Conservation (phyloP, 331 rosid genomes). For the Pyrus hybrid region DNA sequence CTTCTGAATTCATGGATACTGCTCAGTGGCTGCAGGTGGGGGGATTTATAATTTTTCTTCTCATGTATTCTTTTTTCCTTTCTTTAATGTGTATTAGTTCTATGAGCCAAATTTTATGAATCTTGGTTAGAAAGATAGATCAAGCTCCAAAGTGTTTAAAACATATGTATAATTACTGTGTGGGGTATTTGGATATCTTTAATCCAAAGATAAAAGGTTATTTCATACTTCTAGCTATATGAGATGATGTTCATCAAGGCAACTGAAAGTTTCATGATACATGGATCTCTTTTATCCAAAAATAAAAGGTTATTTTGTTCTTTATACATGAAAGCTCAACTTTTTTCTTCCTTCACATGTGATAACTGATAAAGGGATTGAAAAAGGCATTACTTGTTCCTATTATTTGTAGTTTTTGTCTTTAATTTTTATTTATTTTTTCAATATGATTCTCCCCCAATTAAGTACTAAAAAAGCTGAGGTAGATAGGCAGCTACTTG, state of each 20-base stretch:
- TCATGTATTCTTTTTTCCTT: conserved; percentile 10
- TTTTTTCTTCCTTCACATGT: conserved; percentile 22
- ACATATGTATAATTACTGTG: background rate
- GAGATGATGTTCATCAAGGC: background rate
- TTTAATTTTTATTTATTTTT: background rate
- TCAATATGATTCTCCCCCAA: conserved; percentile 14
- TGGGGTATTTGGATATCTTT: background rate
- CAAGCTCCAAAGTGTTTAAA: conserved; percentile 10
- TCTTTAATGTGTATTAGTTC: background rate
- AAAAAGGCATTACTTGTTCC: conserved; percentile 24
- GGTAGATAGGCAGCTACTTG: background rate
- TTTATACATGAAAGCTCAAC: conserved; percentile 22
- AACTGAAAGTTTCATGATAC: conserved; percentile 9
- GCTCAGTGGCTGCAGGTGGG: conserved; percentile 55
- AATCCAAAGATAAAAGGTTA: conserved; percentile 16
- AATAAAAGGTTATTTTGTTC: conserved; percentile 22
- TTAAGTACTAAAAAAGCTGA: background rate
- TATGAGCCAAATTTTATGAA: background rate
- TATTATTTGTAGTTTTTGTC: conserved; percentile 6
- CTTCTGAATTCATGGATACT: conserved; percentile 53
- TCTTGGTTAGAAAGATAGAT: conserved; percentile 30
- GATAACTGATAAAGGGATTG: conserved; percentile 14
- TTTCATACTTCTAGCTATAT: background rate
- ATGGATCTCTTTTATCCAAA: background rate
- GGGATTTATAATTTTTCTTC: conserved; percentile 21